A percentile compares a stretch with the other conserved stretches of the same genome.
Conservation (phyloP, 2,329 filamentous ascomycete genomes). For the Botrytis hyacinthi region DNA sequence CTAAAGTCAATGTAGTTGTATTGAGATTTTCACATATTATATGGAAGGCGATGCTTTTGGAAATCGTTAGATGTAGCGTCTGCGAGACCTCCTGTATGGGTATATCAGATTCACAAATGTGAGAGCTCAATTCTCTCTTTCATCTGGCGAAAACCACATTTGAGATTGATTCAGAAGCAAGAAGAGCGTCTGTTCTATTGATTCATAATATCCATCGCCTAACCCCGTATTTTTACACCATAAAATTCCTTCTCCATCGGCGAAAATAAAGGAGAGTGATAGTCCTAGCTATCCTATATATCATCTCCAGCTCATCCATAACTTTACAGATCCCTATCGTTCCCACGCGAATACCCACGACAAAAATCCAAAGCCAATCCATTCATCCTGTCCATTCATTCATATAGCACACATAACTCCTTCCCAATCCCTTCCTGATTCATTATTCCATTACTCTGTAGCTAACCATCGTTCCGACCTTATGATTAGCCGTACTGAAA, state of each 20-base stretch:
- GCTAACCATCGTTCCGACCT: constrained; percentile 92
- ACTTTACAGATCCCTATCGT: constrained; percentile 12
- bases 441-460: constrained; percentile 59
- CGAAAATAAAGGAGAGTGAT: neutral
- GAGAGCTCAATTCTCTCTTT: neutral
- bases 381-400: neutral
- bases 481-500: constrained; percentile 92
- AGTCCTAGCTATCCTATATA: constrained; percentile 18
- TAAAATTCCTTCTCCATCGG: neutral
- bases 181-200: neutral
- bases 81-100: neutral
- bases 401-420: constrained; percentile 1
- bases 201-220: neutral
- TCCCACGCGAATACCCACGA: neutral
- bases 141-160: neutral
- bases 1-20: neutral
- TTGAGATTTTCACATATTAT: neutral
- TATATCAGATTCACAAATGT: neutral
- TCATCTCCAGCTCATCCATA: constrained; percentile 8
- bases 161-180: neutral
- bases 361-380: neutral
- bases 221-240: neutral
- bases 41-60: neutral
- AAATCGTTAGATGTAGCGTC: neutral
- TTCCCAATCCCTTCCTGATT: neutral